Percentiles rank a stretch among this genome's conserved stretches.
These are phyloP conservation scores for Kwoniella europaea DNA, from an alignment of 768 basidiomycete genomes.

Conservation along the genomic window DNA sequence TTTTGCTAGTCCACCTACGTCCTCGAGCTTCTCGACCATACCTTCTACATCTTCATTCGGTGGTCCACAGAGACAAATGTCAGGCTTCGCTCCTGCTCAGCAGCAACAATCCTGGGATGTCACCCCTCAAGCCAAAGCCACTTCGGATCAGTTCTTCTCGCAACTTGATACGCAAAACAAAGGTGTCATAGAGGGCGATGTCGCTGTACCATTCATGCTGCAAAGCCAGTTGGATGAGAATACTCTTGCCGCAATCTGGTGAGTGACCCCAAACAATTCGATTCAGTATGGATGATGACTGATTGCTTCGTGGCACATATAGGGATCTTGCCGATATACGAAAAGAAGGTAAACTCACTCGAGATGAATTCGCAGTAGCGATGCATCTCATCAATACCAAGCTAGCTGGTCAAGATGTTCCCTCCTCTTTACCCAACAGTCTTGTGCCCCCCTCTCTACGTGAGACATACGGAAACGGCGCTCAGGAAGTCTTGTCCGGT, in stretches of 20 bases:
- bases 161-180: conserved; percentile 73
- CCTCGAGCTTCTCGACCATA: conserved; percentile 26
- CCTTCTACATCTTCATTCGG: conserved; percentile 27
- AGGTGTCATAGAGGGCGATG: conserved; percentile 88
- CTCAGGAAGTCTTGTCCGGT: conserved; percentile 35
- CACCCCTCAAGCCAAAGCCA: conserved; percentile 75
- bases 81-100: conserved; percentile 14
- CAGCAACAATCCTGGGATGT: conserved; percentile 73
- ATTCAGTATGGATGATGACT: background rate
- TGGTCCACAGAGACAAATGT: conserved; percentile 22
- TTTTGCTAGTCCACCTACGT: conserved; percentile 26
- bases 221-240: conserved; percentile 83
- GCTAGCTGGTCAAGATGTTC: conserved; percentile 75
- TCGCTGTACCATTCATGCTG: conserved; percentile 94
- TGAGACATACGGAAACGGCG: conserved; percentile 49
- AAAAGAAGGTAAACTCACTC: conserved; percentile 80
- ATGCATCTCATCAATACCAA: conserved; percentile 90
- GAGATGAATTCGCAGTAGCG: conserved; percentile 93
- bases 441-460: conserved; percentile 85
- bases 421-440: conserved; percentile 67
- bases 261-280: conserved; percentile 50
- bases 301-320: background rate
- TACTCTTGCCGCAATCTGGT: conserved; percentile 90
- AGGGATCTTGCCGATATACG: conserved; percentile 95
- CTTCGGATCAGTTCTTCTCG: conserved; percentile 78